These are phyloP conservation scores for Tetracladium marchalianum DNA, from an alignment of 495 filamentous ascomycete genomes.

Conservation along the genomic window DNA sequence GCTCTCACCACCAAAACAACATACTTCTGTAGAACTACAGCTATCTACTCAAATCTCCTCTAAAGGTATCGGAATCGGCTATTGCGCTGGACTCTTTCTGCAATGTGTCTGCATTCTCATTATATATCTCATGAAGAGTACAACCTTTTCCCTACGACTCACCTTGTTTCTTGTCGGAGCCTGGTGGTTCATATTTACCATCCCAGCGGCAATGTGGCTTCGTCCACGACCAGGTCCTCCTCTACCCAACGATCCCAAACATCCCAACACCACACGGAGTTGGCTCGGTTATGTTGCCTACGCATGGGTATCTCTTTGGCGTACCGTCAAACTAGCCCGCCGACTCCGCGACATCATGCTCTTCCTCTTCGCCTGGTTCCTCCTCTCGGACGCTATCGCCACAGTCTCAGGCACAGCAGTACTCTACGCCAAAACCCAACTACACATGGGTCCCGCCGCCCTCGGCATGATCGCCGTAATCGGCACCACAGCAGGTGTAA, in stretches of 20 bases:
- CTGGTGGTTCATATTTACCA: constrained; percentile 94
- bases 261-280: constrained; percentile 14
- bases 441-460: constrained; percentile 79
- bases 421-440: constrained; percentile 87
- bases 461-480: constrained; percentile 93
- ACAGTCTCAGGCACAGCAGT: constrained; percentile 93
- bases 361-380: constrained; percentile 88
- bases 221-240: constrained; percentile 83
- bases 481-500: constrained; percentile 68
- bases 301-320: constrained; percentile 77
- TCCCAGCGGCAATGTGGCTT: constrained; percentile 86
- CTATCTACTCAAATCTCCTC: constrained; percentile 82
- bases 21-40: constrained; percentile 55
- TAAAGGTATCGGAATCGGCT: constrained; percentile 83
- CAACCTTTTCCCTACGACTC: constrained; percentile 67
- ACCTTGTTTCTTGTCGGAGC: constrained; percentile 77
- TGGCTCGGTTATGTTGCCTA: constrained; percentile 55
- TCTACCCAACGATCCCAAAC: constrained; percentile 30
- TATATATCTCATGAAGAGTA: constrained; percentile 57
- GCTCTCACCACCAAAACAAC: neutral
- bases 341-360: constrained; percentile 76
- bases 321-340: constrained; percentile 67
- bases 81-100: constrained; percentile 70
- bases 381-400: constrained; percentile 87
- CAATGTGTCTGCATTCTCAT: constrained; percentile 70